These are phyloP conservation scores for Lithohypha guttulata DNA, from an alignment of 2,329 filamentous ascomycete species.

Conservation along the genomic window DNA sequence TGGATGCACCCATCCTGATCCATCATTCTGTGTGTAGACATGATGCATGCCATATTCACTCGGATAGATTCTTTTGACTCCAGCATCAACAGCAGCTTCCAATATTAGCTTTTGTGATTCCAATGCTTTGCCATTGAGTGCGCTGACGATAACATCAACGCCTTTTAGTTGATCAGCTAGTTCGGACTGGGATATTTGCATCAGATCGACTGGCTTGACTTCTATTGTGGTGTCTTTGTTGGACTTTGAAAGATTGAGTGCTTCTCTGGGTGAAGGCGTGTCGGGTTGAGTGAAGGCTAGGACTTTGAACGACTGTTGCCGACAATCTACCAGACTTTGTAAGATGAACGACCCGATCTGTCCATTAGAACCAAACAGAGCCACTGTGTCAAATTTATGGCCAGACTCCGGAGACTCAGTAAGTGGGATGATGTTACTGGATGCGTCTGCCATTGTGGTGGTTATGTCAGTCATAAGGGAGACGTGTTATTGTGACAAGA, in stretches of 20 bases:
- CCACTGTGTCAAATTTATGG: neutral
- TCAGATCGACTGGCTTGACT: conserved; percentile 12
- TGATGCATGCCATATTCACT: conserved; percentile 24
- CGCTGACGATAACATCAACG: conserved; percentile 22
- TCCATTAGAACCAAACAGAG: neutral
- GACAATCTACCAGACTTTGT: neutral
- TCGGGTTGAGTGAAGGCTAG: neutral
- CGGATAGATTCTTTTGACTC: conserved; percentile 23
- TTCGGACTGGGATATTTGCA: conserved; percentile 8
- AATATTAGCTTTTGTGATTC: conserved; percentile 19
- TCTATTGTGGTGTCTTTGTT: neutral
- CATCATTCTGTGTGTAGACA: conserved; percentile 18
- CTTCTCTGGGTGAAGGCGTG: neutral
- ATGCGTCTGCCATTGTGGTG: no score
- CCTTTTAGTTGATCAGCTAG: conserved; percentile 15
- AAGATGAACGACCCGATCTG: neutral
- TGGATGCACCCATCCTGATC: conserved; percentile 21
- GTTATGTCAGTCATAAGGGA: no score
- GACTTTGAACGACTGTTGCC: neutral
- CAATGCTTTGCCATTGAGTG: conserved; percentile 20
- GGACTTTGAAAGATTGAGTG: neutral
- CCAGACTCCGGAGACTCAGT: no score
- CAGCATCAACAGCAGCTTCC: conserved; percentile 22
- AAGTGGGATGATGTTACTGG: no score
- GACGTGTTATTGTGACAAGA: no score